Percentiles rank a stretch among this genome's conserved stretches.
These are phyloP conservation scores for Silene vulgaris DNA, from an alignment of 179 eudicot species.

Conservation along the genomic window DNA sequence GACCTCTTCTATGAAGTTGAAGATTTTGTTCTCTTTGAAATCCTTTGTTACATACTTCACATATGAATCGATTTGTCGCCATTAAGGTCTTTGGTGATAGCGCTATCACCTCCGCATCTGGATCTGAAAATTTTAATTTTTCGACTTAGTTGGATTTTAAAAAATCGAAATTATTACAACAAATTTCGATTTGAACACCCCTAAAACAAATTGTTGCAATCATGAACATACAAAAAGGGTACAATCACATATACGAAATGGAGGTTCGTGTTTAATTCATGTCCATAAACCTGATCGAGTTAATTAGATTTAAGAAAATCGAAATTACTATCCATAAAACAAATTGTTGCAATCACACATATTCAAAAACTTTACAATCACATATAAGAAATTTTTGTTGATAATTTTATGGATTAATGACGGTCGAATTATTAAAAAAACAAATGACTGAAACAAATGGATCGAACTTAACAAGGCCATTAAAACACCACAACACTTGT, in stretches of 20 bases:
- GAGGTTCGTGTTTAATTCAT: too few species aligned
- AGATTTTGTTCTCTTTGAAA: slow-evolving; percentile 41
- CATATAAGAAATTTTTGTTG: not conserved
- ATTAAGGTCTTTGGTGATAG: slow-evolving; percentile 37
- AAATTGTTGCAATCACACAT: too few species aligned
- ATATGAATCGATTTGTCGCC: slow-evolving; percentile 39
- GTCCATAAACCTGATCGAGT: not conserved
- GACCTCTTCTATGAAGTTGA: slow-evolving; percentile 42
- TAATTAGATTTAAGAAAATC: not conserved
- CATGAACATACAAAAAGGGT: too few species aligned
- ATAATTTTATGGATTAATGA: too few species aligned
- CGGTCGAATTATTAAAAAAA: too few species aligned
- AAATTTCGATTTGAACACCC: too few species aligned
- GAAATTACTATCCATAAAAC: not conserved
- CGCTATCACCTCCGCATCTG: slow-evolving; percentile 41
- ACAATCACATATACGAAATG: too few species aligned
- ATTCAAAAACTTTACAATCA: not conserved
- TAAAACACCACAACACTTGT: not conserved
- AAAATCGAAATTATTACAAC: too few species aligned
- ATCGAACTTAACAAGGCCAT: not conserved
- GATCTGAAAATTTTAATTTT: slow-evolving; percentile 19
- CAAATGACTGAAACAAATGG: too few species aligned
- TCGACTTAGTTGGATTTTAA: too few species aligned
- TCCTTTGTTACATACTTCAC: slow-evolving; percentile 42
- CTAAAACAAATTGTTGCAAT: too few species aligned